phyloP scores from a whole-genome alignment of 1,284 basidiomycete genomes.

The Schizophyllum commune region DNA sequence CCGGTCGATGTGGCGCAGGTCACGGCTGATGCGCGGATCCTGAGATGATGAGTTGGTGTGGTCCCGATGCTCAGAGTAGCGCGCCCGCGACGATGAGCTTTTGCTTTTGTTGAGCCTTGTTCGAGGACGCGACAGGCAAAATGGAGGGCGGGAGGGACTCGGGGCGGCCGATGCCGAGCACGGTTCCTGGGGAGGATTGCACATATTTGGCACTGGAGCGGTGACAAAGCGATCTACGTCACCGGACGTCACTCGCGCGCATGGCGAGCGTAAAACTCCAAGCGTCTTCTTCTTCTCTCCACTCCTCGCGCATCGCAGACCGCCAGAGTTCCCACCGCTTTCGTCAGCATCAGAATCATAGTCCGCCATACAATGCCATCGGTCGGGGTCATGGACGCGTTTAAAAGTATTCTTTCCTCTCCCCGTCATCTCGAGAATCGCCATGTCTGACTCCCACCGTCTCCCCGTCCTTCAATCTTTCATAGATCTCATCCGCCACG shows the following conservation, averaged over 20 bases:
- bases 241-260: not conserved
- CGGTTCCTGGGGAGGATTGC: not conserved
- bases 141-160: not conserved
- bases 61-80: not conserved
- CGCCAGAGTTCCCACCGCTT: not conserved
- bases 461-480: conserved; percentile 13
- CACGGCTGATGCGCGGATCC: not conserved
- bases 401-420: conserved; percentile 49
- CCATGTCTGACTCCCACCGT: conserved; percentile 10
- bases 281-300: not conserved
- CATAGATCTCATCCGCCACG: conserved; percentile 81
- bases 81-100: too few relatives aligned
- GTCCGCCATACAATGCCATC: conserved; percentile 22
- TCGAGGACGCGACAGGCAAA: not conserved
- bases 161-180: not conserved
- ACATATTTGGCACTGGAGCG: not conserved
- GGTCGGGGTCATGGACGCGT: conserved; percentile 55
- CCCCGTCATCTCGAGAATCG: conserved; percentile 5
- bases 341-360: not conserved
- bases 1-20: not conserved
- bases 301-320: not conserved
- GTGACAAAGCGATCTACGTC: not conserved
- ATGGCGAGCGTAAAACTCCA: not conserved
- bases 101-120: too few relatives aligned
- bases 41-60: not conserved